Base-by-base conservation (phyloP, 2,329 filamentous ascomycete species). In the Podosphaera xanthii region DNA sequence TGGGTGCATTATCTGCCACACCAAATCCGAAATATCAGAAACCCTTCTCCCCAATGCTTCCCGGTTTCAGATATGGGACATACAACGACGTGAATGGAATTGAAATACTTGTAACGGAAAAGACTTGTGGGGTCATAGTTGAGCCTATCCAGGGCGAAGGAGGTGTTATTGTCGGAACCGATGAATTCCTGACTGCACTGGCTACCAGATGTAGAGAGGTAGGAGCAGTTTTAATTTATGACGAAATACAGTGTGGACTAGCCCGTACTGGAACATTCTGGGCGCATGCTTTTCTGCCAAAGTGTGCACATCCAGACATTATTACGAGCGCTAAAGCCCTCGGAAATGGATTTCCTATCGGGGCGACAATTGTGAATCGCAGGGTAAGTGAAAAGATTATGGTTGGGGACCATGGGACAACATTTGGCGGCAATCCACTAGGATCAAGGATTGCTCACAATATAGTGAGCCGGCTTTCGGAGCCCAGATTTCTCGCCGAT, bases 71-170 rank as follows among this genome's bases (percentile, higher is more conserved):
- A 68, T 88, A 92, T 68, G 91, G 88, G 58, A 83, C 75, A 6
- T 94, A 83, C 75, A 97, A 98, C 69, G 84, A 97, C 68, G 73
- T 91, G 10, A 77, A 74, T 1, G 82, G 76, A 14, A 79, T 98
- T 58, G 73, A 83, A 22, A 77, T 77, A 0, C 74, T 95, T 22
- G 82, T 98, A 36, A 95, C 84, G 0, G 82, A 88, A 30, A 81
- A 83, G 64, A 97, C 92, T 0, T 96, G 90, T 67, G 90, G 88
- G 68, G 92, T 98, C 30, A 90, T 98, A 60, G 80, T 98, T 53
- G 92, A 98, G 76, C 92, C 92, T 7, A 95, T 98, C 62, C 92
- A 98, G 73, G 92, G 92, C 60, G 92, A 98, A 73, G 92, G 92
- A 14, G 92, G 92, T 64, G 85, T 98, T 58, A 85, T 91, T 65